Evolutionary conservation across 2,329 filamentous ascomycete species (phyloP).

Genomic region (Colletotrichum liaoningense): DNA sequence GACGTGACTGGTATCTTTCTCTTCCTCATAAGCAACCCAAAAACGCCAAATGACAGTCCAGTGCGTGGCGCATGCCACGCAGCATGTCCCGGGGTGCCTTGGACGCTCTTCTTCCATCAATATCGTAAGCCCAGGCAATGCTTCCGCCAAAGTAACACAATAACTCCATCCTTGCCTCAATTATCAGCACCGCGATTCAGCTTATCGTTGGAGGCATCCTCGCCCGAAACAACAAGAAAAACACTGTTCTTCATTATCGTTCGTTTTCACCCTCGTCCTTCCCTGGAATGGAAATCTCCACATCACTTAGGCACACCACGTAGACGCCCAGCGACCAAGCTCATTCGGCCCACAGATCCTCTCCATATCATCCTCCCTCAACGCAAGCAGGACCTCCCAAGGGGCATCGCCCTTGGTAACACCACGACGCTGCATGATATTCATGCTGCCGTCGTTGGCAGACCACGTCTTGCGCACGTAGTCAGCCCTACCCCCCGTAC

Average conservation of each 20-base stretch:
- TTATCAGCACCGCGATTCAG: no score
- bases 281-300: not conserved
- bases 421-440: slow-evolving; percentile 26
- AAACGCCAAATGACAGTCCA: not conserved
- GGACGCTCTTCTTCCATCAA: no score
- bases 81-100: no score
- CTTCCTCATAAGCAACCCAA: not conserved
- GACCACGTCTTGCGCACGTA: slow-evolving; percentile 31
- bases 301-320: not conserved
- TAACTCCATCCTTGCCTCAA: no score
- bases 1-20: not conserved
- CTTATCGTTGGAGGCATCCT: no score
- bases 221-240: no score
- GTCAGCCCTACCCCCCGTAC: slow-evolving; percentile 8
- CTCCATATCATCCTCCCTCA: slow-evolving; percentile 23
- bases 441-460: slow-evolving; percentile 27
- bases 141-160: no score
- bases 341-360: not conserved
- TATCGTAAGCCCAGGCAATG: no score
- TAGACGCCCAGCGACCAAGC: slow-evolving; percentile 12
- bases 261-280: no score
- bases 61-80: no score
- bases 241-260: no score
- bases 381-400: slow-evolving; percentile 21
- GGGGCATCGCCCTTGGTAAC: slow-evolving; percentile 12